Percentiles rank a stretch among this genome's conserved stretches.
Conservation (phyloP, 225 moss, liverwort and hornwort species). For the Pseudisothecium myosuroides region DNA sequence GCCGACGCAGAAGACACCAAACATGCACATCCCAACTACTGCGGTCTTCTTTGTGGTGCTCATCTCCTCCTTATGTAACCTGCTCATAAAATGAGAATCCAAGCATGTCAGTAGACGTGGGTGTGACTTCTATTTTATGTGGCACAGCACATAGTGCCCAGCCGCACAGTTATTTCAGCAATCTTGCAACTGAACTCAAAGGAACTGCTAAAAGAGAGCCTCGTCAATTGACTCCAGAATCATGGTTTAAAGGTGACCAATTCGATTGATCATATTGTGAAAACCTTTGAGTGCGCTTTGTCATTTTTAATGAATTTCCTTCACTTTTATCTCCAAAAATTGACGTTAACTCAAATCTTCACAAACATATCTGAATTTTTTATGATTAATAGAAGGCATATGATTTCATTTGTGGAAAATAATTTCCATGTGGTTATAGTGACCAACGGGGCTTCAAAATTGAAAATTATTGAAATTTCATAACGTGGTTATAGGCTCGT, state of each 20-base stretch:
- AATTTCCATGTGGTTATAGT: no score
- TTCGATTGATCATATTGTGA: background rate
- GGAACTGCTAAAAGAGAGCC: background rate
- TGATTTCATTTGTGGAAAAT: background rate
- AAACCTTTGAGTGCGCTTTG: background rate
- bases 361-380: background rate
- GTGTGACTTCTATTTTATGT: background rate
- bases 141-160: background rate
- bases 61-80: conserved; percentile 57
- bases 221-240: background rate
- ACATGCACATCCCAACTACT: conserved; percentile 33
- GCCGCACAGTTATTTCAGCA: background rate
- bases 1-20: conserved; percentile 38
- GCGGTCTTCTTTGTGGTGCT: conserved; percentile 10
- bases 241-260: background rate
- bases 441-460: background rate
- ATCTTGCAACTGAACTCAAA: background rate
- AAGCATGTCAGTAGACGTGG: background rate
- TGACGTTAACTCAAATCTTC: background rate
- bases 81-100: conserved; percentile 7
- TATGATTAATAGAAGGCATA: background rate
- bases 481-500: background rate
- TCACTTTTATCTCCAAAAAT: background rate
- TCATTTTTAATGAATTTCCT: background rate
- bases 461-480: background rate